Conservation (phyloP, 2,329 filamentous ascomycete genomes). For the Aspergillus costaricaensis region DNA sequence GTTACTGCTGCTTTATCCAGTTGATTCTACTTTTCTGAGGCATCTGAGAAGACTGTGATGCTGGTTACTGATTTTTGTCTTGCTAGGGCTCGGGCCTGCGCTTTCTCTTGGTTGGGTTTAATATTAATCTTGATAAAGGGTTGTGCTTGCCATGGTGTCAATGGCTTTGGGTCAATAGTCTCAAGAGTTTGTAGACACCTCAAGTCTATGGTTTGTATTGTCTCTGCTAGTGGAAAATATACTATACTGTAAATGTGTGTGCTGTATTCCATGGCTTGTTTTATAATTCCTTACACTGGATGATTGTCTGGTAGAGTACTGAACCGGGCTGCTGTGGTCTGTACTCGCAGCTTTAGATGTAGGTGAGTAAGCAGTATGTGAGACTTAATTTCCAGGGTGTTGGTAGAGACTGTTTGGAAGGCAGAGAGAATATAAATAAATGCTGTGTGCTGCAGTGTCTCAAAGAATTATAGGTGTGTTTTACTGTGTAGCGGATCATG, state of each 20-base stretch:
- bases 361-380: slow-evolving; percentile 17
- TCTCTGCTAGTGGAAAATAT: slow-evolving; percentile 24
- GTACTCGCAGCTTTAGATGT: neutral
- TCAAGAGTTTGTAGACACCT: slow-evolving; percentile 22
- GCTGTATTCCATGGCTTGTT: slow-evolving; percentile 16
- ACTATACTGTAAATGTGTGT: neutral
- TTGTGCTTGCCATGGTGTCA: slow-evolving; percentile 22
- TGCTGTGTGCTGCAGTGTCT: slow-evolving; percentile 19
- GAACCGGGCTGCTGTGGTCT: neutral
- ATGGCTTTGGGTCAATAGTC: slow-evolving; percentile 24
- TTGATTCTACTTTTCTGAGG: slow-evolving; percentile 19
- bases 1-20: slow-evolving; percentile 10
- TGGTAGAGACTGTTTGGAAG: slow-evolving; percentile 21
- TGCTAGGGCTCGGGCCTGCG: neutral
- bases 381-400: slow-evolving; percentile 21
- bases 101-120: slow-evolving; percentile 20
- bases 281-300: slow-evolving; percentile 3
- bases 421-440: slow-evolving; percentile 24
- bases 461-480: slow-evolving; percentile 17
- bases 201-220: slow-evolving; percentile 20
- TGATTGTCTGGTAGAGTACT: slow-evolving; percentile 17
- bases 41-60: slow-evolving; percentile 22
- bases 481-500: slow-evolving; percentile 24
- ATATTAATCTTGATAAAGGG: slow-evolving; percentile 28
- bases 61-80: slow-evolving; percentile 5